These are phyloP conservation scores for Colletotrichum sp. DNA, from an alignment of 2,329 filamentous ascomycete genomes.

Conservation along the genomic window DNA sequence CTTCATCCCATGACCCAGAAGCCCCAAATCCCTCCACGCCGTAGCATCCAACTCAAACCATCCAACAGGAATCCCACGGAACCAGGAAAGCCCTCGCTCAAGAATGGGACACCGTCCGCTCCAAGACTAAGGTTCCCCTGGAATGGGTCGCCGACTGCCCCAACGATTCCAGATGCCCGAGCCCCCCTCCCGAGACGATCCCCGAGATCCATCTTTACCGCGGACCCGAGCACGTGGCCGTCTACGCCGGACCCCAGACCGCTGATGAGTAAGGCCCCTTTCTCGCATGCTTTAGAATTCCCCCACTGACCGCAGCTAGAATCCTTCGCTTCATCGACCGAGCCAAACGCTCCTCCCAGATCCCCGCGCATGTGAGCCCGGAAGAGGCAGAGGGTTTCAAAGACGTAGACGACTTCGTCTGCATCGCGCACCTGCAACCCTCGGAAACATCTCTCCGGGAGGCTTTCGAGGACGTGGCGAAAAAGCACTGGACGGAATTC, in stretches of 20 bases:
- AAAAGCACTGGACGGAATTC: slow-evolving; percentile 35
- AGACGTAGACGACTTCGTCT: slow-evolving; percentile 34
- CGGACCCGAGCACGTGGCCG: not conserved
- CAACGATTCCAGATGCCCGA: not conserved
- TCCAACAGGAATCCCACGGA: not conserved
- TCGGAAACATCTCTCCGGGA: slow-evolving; percentile 23
- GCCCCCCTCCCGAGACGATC: not conserved
- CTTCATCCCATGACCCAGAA: not conserved
- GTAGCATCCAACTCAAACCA: not conserved
- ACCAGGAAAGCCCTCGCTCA: not conserved
- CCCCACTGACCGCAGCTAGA: slow-evolving; percentile 10
- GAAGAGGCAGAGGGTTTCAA: slow-evolving; percentile 30
- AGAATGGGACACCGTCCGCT: not conserved
- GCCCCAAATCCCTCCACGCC: not conserved
- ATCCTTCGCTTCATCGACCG: slow-evolving; percentile 29
- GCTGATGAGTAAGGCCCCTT: not conserved
- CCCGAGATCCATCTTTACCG: slow-evolving; percentile 2
- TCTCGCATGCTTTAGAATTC: not conserved
- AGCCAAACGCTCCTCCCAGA: slow-evolving; percentile 28
- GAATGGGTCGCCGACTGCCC: not conserved
- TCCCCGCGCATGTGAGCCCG: slow-evolving; percentile 20
- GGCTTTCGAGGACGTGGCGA: slow-evolving; percentile 29
- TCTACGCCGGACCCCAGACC: not conserved
- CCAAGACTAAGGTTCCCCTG: not conserved
- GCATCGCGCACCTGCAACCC: slow-evolving; percentile 31